Conservation (phyloP, 208 protist species). For the Trypanosoma congolense region DNA sequence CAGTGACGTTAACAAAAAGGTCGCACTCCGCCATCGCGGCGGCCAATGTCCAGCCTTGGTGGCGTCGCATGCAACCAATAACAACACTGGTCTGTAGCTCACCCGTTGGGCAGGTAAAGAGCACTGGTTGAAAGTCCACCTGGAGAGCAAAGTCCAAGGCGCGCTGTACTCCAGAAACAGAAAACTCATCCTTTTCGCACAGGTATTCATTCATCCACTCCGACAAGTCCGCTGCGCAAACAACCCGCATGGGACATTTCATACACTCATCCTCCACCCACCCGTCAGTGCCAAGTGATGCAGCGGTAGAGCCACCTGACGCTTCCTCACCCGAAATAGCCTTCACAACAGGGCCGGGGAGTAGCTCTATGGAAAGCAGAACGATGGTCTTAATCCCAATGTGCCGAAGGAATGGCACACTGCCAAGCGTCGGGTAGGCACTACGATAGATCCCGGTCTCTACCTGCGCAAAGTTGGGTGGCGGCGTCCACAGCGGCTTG, state of each 20-base stretch:
- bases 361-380: conserved; percentile 74
- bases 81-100: conserved; percentile 84
- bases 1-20: conserved; percentile 52
- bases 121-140: conserved; percentile 78
- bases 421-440: conserved; percentile 67
- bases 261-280: background rate
- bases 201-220: conserved; percentile 57
- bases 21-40: conserved; percentile 80
- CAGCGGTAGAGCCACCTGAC: background rate
- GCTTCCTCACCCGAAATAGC: conserved; percentile 20
- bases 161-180: conserved; percentile 51
- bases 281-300: background rate
- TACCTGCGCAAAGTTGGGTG: conserved; percentile 77
- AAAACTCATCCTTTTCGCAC: conserved; percentile 65
- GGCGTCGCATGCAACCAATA: conserved; percentile 82
- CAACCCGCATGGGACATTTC: conserved; percentile 31
- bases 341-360: conserved; percentile 45
- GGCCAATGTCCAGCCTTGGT: conserved; percentile 76
- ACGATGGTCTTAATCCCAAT: conserved; percentile 79
- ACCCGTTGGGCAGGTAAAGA: conserved; percentile 82
- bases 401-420: conserved; percentile 64
- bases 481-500: conserved; percentile 35
- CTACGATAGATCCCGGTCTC: conserved; percentile 75
- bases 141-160: conserved; percentile 83
- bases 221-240: conserved; percentile 50